These are phyloP conservation scores for Trypanosoma congolense DNA, from an alignment of 208 protist species.

Conservation along the genomic window DNA sequence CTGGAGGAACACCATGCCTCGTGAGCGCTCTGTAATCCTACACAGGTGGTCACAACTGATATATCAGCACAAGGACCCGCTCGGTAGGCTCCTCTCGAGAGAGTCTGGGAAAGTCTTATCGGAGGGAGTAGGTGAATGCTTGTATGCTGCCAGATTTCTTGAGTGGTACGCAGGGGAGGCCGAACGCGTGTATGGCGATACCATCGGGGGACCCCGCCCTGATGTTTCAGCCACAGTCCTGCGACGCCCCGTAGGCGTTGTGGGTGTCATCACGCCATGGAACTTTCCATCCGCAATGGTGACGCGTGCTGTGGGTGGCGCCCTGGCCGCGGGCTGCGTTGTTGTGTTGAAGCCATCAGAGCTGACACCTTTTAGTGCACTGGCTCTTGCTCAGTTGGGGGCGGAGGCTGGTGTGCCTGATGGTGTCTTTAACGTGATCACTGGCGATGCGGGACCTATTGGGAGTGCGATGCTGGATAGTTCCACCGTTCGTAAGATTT, in stretches of 20 bases:
- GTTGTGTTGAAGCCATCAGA: conserved; percentile 88
- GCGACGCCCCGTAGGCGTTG: conserved; percentile 81
- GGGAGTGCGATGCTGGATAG: conserved; percentile 52
- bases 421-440: conserved; percentile 83
- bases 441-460: conserved; percentile 61
- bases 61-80: conserved; percentile 27
- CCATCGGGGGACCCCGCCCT: conserved; percentile 46
- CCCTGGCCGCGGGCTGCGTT: conserved; percentile 88
- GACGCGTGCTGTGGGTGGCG: conserved; percentile 63
- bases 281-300: conserved; percentile 91
- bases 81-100: conserved; percentile 64
- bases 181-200: conserved; percentile 76
- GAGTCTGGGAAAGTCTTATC: conserved; percentile 79
- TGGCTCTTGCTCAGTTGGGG: conserved; percentile 68
- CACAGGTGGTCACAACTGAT: conserved; percentile 66
- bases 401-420: conserved; percentile 63
- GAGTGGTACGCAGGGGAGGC: conserved; percentile 87
- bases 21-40: conserved; percentile 53
- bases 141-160: conserved; percentile 57
- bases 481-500: conserved; percentile 73
- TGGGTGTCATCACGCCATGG: conserved; percentile 89
- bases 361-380: conserved; percentile 71
- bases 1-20: conserved; percentile 61
- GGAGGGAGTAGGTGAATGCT: conserved; percentile 68
- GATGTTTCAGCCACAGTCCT: conserved; percentile 57